phyloP scores from a whole-genome alignment of 345 rosid species.

The Brassica cretica region DNA sequence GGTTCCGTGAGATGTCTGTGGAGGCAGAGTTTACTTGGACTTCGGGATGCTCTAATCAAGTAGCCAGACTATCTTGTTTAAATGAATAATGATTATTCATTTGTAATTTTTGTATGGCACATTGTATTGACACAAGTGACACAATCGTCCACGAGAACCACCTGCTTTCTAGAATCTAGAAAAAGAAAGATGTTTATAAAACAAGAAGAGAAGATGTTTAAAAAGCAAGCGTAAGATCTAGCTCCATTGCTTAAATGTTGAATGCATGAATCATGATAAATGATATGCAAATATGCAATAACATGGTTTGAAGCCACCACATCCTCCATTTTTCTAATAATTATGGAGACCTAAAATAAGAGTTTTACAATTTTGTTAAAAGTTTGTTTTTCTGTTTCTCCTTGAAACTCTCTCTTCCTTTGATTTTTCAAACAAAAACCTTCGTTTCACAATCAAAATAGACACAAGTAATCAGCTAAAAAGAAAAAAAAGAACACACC shows the following conservation, averaged over 20 bases:
- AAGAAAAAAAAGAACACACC: not conserved
- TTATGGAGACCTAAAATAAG: constrained; percentile 4
- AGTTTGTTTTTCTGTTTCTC: constrained; percentile 22
- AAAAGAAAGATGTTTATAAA: not conserved
- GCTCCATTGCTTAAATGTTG: not conserved
- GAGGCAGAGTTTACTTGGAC: not conserved
- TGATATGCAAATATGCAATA: not conserved
- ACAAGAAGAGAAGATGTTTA: not conserved
- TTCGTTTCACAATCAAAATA: constrained; percentile 1
- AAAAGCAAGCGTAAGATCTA: too few species aligned
- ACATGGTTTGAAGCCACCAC: not conserved
- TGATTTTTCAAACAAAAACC: constrained; percentile 10
- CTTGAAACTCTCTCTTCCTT: constrained; percentile 24
- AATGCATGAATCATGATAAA: not conserved
- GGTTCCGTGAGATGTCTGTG: not conserved
- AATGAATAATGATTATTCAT: not conserved
- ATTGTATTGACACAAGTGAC: not conserved
- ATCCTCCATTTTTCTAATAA: not conserved
- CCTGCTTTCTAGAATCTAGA: not conserved
- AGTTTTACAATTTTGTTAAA: constrained; percentile 13
- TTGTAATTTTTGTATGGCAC: not conserved
- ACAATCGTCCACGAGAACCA: not conserved
- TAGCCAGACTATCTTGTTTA: not conserved
- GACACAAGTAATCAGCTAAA: constrained; percentile 2
- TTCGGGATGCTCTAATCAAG: not conserved